Evolutionary conservation across 306 rosid species (phyloP), one percentile per base, ranked within the genome.

Genomic region (Trichosanthes truncata): DNA sequence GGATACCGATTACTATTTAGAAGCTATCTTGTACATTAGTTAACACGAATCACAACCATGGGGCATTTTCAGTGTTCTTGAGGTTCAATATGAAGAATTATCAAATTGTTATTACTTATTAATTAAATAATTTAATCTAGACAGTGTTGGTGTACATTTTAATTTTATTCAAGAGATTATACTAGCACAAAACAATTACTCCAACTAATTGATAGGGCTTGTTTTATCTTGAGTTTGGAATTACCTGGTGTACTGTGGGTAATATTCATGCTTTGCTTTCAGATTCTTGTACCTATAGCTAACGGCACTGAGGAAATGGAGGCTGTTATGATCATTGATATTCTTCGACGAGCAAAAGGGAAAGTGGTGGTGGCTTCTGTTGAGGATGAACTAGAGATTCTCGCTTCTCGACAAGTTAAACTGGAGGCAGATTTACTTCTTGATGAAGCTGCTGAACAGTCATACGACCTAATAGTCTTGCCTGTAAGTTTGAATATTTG

Each of bases 261-360:
- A 79, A 86, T 68, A 79, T 40, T 81, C 66, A 78, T 82, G 66
- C 12, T 78, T 45, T 36, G 69, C 61, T 25, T 79, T 84, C 84
- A 95, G 98, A 80, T 95, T 89, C 98, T 95, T 55, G 96, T 95
- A 78, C 97, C 98, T 46, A 85, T 92, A 74, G 97, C 97, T 35
- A 78, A 89, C 81, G 98, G 97, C 67, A 82, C 87, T 4, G 98
- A 95, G 92, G 98, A 95, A 89, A 92, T 95, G 98, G 97, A 95
- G 89, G 97, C 97, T 68, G 74, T 89, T 12, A 90, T 90, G 76
- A 90, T 93, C 67, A 87, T 95, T 74, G 96, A 91, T 82, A 79
- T 93, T 80, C 90, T 95, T 67, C 89, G 96, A 40, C 79, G 93
- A 79, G 97, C 97, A 49, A 89, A 95, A 81, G 96, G 92, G 80